Evolutionary conservation across 768 basidiomycete genomes (phyloP).

Genomic region (Pulveroboletus sp.): DNA sequence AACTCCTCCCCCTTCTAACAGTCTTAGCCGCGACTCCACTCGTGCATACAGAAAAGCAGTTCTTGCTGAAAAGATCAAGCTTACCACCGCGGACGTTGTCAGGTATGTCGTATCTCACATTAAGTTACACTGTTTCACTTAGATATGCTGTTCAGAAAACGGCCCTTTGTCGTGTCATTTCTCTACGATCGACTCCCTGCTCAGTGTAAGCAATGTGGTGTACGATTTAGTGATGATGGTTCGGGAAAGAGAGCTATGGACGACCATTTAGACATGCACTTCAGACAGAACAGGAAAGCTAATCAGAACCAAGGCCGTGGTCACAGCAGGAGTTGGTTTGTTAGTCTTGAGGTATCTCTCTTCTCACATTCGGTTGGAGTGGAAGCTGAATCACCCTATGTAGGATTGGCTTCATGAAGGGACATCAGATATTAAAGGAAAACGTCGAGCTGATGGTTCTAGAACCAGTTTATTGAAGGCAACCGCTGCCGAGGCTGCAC

Average conservation of each 20-base stretch:
- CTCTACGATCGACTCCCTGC: slow-evolving; percentile 70
- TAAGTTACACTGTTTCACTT: background rate
- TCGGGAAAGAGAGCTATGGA: slow-evolving; percentile 74
- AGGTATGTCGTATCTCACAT: slow-evolving; percentile 43
- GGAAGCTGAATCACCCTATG: slow-evolving; percentile 9
- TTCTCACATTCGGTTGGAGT: background rate
- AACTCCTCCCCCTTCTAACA: slow-evolving; percentile 32
- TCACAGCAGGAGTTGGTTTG: slow-evolving; percentile 87
- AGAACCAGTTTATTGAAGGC: slow-evolving; percentile 52
- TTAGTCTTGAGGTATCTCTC: slow-evolving; percentile 61
- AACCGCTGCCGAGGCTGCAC: slow-evolving; percentile 58
- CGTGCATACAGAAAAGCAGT: slow-evolving; percentile 59
- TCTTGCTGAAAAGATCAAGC: slow-evolving; percentile 53
- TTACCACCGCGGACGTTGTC: slow-evolving; percentile 65
- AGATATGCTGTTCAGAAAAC: slow-evolving; percentile 33
- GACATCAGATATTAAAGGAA: slow-evolving; percentile 58
- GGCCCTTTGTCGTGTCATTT: slow-evolving; percentile 56
- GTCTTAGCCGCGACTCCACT: slow-evolving; percentile 42
- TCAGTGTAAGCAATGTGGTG: slow-evolving; percentile 92
- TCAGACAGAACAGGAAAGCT: slow-evolving; percentile 84
- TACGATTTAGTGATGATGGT: slow-evolving; percentile 73
- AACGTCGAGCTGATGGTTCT: slow-evolving; percentile 53
- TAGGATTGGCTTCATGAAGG: slow-evolving; percentile 89
- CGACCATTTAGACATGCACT: slow-evolving; percentile 94
- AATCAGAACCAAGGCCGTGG: slow-evolving; percentile 76